Conservation (phyloP, 2,329 filamentous ascomycete species). For the Trichoderma pleuroti region DNA sequence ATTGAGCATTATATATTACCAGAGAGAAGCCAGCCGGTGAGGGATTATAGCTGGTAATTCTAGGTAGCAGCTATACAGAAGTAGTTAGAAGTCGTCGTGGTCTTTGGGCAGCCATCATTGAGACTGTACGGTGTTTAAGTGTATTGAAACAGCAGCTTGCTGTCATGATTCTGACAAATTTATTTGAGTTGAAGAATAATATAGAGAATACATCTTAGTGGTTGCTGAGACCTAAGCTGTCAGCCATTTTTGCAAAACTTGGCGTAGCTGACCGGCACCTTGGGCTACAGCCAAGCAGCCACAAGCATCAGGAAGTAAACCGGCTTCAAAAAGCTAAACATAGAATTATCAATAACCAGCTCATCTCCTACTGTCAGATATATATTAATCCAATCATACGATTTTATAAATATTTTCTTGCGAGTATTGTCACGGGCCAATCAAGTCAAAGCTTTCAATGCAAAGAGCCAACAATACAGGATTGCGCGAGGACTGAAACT, state of each 20-base stretch:
- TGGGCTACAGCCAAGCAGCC: not conserved
- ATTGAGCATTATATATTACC: not conserved
- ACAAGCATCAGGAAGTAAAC: not conserved
- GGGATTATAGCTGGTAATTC: not conserved
- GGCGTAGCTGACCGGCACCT: not conserved
- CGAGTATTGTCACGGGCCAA: not conserved
- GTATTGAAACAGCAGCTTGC: not conserved
- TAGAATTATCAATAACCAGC: not conserved
- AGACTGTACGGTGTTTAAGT: not conserved
- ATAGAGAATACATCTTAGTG: not conserved
- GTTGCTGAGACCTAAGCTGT: not conserved
- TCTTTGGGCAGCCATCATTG: not conserved
- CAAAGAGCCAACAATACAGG: not conserved
- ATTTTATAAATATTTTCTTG: not conserved
- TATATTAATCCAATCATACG: not conserved
- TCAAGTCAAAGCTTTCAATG: not conserved
- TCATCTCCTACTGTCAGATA: not conserved
- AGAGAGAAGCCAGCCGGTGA: not conserved
- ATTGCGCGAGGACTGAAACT: not conserved
- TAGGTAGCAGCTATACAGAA: not conserved
- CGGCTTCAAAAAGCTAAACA: too few relatives aligned
- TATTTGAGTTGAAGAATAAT: not conserved
- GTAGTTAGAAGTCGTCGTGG: not conserved
- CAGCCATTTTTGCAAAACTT: not conserved
- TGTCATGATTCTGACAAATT: fast-evolving